Conservation (phyloP, 129 eudicot genomes). For the Sambucus nigra region DNA sequence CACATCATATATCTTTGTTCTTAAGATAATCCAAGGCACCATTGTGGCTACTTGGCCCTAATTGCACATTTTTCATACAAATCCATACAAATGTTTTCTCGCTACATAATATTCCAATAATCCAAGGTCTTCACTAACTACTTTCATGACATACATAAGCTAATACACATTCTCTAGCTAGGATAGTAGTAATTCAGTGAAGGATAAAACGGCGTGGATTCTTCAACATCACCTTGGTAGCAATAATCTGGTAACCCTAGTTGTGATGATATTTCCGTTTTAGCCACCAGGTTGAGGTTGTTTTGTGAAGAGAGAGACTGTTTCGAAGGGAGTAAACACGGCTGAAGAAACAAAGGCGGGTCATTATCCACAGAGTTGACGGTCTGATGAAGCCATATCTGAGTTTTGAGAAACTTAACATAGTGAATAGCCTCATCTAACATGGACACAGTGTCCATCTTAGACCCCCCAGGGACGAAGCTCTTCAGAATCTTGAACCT, state of each 20-base stretch:
- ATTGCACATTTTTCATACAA: too few relatives aligned
- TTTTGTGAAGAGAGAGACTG: not conserved
- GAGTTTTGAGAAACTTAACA: slow-evolving; percentile 72
- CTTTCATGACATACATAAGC: too few relatives aligned
- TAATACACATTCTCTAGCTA: too few relatives aligned
- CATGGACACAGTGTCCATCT: slow-evolving; percentile 84
- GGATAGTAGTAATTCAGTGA: too few relatives aligned
- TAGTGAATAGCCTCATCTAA: slow-evolving; percentile 77
- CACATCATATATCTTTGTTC: too few relatives aligned
- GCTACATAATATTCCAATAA: not conserved
- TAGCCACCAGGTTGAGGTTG: not conserved
- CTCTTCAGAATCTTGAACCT: slow-evolving; percentile 67
- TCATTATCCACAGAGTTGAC: slow-evolving; percentile 14
- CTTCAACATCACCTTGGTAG: not conserved
- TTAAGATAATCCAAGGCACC: too few relatives aligned
- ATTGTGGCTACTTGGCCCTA: too few relatives aligned
- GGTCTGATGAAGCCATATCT: slow-evolving; percentile 58
- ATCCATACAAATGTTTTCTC: not conserved
- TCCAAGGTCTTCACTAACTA: too few relatives aligned
- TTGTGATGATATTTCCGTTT: not conserved
- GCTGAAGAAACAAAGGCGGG: not conserved
- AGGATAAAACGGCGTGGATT: not conserved
- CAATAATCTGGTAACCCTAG: not conserved
- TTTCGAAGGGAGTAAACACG: not conserved
- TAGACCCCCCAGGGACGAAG: slow-evolving; percentile 66